Base-by-base conservation (phyloP, 2,329 filamentous ascomycete genomes). In the Aspergillus latus region DNA sequence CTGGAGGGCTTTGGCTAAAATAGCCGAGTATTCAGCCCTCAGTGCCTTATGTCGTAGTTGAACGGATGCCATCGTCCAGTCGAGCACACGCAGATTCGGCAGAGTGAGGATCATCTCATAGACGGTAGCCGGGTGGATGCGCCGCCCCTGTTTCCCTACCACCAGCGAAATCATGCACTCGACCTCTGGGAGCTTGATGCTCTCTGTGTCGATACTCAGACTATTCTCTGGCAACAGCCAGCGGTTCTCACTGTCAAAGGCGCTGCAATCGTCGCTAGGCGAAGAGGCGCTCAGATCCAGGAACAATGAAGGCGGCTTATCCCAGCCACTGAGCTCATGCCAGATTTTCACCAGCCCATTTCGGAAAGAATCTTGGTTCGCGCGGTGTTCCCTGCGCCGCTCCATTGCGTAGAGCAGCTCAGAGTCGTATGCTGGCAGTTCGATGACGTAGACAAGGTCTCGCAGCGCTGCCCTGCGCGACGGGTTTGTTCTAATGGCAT, bases 371-470 rank as follows among this genome's bases (percentile, higher is more conserved):
- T 6, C 16, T 7, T 40, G 5, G 29, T 52, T 56, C 8, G 49
- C 36, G 9, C 42, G 28, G 16, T 34, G 48, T 15, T 58, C 56
- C 16, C 30, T 30, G 4, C 13, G 10, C 10, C 21, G 44, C 43
- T 58, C 47, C 5, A 54, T 4, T 8, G 21, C 28, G 11, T n/a
- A 32, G 5, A 21, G 26, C 2, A 32, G 51, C 10, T 39, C 37
- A 1, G 42, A 2, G 13, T 32, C 45, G 32, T 28, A 32, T 5
- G 4, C 8, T 10, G 55, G 46, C n/a, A 58, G 46, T 3, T 43
- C 46, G 29, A 58, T 49, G 4, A 37, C 36, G 36, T 50, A 58
- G 11, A 2, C 39, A 5, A 52, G 50, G 4, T 21, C 16, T 21
- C 21, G 39, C n/a, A 42, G 30, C 5, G 26, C 13, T 39, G 8